Evolutionary conservation across 106 monocot genomes (phyloP).

Genomic region (Ottelia alismoides): DNA sequence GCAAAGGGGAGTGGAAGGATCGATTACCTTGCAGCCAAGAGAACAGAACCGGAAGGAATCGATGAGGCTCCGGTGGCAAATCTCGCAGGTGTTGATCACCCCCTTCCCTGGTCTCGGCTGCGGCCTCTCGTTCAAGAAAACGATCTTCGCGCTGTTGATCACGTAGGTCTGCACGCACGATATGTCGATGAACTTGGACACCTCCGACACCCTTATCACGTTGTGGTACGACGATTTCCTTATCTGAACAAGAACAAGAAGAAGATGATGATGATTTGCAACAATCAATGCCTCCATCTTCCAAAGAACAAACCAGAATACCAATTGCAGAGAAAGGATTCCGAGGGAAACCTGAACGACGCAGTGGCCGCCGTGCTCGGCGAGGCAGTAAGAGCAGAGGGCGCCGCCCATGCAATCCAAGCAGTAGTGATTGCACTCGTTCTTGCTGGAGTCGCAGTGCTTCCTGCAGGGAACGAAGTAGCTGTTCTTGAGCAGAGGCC

Average conservation of each 20-base stretch:
- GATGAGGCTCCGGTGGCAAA: constrained; percentile 70
- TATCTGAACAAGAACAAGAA: constrained; percentile 18
- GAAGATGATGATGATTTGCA: background rate
- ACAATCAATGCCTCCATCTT: too few species aligned
- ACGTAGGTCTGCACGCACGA: constrained; percentile 87
- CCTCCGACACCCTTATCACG: constrained; percentile 90
- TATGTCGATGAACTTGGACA: constrained; percentile 92
- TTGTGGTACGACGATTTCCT: constrained; percentile 94
- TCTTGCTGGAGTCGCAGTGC: constrained; percentile 64
- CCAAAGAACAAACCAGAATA: background rate
- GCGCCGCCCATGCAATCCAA: constrained; percentile 69
- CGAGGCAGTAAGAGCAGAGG: constrained; percentile 81
- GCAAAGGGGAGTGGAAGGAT: background rate
- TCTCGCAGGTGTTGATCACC: constrained; percentile 90
- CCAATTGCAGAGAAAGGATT: background rate
- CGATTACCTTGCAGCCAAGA: constrained; percentile 94
- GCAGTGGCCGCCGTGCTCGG: constrained; percentile 63
- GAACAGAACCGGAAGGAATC: constrained; percentile 96
- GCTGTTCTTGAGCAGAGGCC: constrained; percentile 58
- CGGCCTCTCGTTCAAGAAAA: constrained; percentile 84
- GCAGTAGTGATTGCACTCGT: constrained; percentile 93
- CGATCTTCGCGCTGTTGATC: constrained; percentile 98
- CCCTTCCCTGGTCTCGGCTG: constrained; percentile 94
- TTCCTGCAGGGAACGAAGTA: constrained; percentile 61
- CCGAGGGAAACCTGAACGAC: constrained; percentile 53